Base-by-base conservation (phyloP, 192 early-diverging fungal species). In the Lobosporangium transversale region DNA sequence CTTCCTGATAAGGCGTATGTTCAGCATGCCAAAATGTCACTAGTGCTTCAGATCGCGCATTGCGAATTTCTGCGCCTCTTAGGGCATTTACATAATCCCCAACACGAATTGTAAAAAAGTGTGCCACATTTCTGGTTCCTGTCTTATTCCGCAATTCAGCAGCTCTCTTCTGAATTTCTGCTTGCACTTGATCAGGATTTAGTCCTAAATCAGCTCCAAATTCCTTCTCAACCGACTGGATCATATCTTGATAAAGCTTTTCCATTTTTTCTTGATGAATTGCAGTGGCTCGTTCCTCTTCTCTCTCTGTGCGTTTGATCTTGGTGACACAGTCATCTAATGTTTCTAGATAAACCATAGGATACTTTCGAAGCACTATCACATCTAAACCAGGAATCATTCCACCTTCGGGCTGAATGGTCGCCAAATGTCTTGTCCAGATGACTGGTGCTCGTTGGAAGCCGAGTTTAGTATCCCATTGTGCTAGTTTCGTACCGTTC, bases 391-490 rank as follows among this genome's bases (percentile, higher is more conserved):
- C 70, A 1, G 92, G 83, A 3, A 93, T 69, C 17, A 81, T 44
- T 1, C 92, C 92, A 35, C 92, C 92, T 14, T 89, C 81, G 0
- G 78, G 58, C 6, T 45, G 27, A 6, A 89, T 55, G 20, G 58
- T 64, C 1, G 60, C 23, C 27, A 91, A 36, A 1, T 60, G 24
- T 15, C 69, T 62, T 47, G 63, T 71, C 73, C 73, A 67, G 8
- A 88, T 53, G 9, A 73, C 6, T 2, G 49, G 54, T 15, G 42
- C 21, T 9, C 52, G 47, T 31, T 76, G 73, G 52, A 86, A 87
- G 4, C 92, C 92, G 5, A 93, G 78, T 35, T 76, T 85, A 2
- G 83, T 70, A 65, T 93, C 85, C 90, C 91, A 92, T 57, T 31
- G 31, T 1, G 82, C 89, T 11, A 82, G 79, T 9, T 82, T 61